Conservation (phyloP, 176 grass and related monocot species). For the Carex pumila region DNA sequence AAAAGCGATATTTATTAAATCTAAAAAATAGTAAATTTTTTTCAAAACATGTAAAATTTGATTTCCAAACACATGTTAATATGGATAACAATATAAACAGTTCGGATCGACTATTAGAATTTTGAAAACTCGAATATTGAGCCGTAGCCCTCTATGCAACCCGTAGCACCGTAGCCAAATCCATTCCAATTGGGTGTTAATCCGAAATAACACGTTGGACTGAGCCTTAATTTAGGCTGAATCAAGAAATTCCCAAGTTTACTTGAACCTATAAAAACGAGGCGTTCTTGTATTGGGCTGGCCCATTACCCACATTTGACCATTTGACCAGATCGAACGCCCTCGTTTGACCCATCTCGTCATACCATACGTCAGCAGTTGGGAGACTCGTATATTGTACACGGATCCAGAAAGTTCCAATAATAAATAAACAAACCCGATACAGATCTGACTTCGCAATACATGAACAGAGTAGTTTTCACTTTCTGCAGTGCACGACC, state of each 20-base stretch:
- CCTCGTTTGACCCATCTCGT: background rate
- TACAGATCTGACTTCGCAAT: background rate
- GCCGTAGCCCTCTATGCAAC: too few relatives aligned
- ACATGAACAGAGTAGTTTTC: background rate
- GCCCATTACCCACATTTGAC: background rate
- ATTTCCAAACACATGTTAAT: too few relatives aligned
- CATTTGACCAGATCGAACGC: background rate
- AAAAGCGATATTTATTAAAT: too few relatives aligned
- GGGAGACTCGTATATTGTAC: background rate
- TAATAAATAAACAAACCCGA: background rate
- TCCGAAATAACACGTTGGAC: background rate
- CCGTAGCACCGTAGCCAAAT: too few relatives aligned
- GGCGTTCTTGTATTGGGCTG: background rate
- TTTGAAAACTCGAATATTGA: too few relatives aligned
- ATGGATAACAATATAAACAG: too few relatives aligned
- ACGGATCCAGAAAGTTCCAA: background rate
- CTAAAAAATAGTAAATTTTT: too few relatives aligned
- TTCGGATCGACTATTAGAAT: too few relatives aligned
- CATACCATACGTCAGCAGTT: slow-evolving; percentile 6
- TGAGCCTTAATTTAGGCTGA: background rate
- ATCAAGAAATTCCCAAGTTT: background rate
- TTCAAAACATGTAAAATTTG: too few relatives aligned
- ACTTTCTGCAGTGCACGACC: too few relatives aligned
- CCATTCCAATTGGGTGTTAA: background rate
- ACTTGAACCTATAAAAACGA: background rate